Evolutionary conservation across 139 green algal genomes (phyloP).

Genomic region (Tetraselmis striata): DNA sequence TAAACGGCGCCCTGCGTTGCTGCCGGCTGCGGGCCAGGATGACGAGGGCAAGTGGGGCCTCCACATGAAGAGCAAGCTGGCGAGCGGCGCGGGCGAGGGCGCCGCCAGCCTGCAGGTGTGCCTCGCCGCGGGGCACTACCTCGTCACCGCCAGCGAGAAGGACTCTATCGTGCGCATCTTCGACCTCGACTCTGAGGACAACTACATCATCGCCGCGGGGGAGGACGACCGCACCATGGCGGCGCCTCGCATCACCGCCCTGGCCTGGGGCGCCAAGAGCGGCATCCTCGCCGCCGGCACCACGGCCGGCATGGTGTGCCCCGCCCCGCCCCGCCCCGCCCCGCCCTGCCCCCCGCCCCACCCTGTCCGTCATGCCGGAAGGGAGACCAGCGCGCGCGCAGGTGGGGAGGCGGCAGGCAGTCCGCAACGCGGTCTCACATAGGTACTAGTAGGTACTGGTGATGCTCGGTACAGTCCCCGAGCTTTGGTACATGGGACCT

Average conservation of each 20-base stretch:
- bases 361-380: no score
- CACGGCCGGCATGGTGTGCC: neutral
- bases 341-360: no score
- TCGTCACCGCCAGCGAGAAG: conserved; percentile 35
- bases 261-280: conserved; percentile 7
- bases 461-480: no score
- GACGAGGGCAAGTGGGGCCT: neutral
- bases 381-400: no score
- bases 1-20: no score
- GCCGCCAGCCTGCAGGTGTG: conserved; percentile 24
- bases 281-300: conserved; percentile 5
- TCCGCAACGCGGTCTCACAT: no score
- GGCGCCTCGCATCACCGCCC: neutral
- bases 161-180: conserved; percentile 48
- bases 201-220: conserved; percentile 40
- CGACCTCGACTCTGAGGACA: conserved; percentile 62
- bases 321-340: no score
- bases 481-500: no score
- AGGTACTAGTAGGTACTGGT: no score
- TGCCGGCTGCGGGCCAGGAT: neutral
- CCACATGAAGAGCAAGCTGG: neutral
- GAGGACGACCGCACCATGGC: neutral
- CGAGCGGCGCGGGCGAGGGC: neutral
- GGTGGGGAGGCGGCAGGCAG: no score
- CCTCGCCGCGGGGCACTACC: conserved; percentile 45